Evolutionary conservation across 164 flowering plant genomes (phyloP).

Genomic region (Akebia trifoliata): DNA sequence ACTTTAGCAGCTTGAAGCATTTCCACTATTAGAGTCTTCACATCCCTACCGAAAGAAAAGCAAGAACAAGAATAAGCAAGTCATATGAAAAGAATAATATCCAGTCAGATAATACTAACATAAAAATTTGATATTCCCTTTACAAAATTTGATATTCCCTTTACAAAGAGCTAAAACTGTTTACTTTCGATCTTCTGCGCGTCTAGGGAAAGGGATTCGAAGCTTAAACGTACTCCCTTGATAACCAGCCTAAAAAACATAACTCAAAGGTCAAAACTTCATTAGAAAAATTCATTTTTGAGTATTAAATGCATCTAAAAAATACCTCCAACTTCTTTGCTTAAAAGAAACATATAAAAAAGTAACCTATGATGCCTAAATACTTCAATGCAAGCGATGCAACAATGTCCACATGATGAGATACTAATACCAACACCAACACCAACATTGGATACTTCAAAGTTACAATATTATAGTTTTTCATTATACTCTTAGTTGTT

Average conservation of each 20-base stretch:
- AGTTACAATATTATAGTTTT: no score
- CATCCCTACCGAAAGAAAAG: slow-evolving; percentile 49
- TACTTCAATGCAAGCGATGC: no score
- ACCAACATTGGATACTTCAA: no score
- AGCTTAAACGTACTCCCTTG: slow-evolving; percentile 74
- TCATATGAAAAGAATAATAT: not conserved
- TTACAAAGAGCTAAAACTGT: slow-evolving; percentile 22
- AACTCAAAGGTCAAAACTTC: not conserved
- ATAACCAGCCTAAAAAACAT: slow-evolving; percentile 53
- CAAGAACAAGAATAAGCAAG: not conserved
- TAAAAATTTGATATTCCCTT: no score
- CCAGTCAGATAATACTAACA: not conserved
- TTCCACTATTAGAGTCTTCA: slow-evolving; percentile 80
- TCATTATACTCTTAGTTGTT: no score
- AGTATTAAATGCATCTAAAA: not conserved
- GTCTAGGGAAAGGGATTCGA: slow-evolving; percentile 84
- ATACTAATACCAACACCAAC: no score
- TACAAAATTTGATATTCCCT: no score
- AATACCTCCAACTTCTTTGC: not conserved
- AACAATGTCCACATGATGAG: no score
- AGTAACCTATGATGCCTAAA: no score
- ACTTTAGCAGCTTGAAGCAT: slow-evolving; percentile 73
- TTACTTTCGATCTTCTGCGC: slow-evolving; percentile 88
- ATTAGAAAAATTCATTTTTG: not conserved
- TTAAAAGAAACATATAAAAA: no score